A percentile compares a stretch with the other conserved stretches of the same genome.
Evolutionary conservation across 768 basidiomycete species (phyloP).

Genomic region (Podaxis carcinomalis): DNA sequence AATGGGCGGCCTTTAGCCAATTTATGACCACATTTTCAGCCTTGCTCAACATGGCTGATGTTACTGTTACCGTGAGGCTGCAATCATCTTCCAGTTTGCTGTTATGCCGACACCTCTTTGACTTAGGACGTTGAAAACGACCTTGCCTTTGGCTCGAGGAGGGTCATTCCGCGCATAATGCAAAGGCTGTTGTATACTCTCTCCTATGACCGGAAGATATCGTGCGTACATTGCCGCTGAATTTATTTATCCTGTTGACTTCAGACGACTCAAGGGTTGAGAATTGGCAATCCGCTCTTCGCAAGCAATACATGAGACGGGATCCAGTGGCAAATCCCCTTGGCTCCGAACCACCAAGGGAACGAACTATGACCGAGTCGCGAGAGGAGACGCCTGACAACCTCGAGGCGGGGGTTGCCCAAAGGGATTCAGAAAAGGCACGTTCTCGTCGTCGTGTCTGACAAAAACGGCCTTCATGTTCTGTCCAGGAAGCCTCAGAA

Average conservation of each 20-base stretch:
- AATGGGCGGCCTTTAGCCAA: conserved; percentile 90
- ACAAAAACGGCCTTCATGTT: not conserved
- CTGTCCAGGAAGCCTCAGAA: conserved; percentile 1
- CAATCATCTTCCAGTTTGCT: conserved; percentile 7
- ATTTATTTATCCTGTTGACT: conserved; percentile 14
- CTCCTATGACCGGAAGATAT: conserved; percentile 77
- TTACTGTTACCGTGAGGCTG: conserved; percentile 56
- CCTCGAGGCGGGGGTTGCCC: not conserved
- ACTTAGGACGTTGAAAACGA: conserved; percentile 77
- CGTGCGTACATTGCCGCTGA: conserved; percentile 41
- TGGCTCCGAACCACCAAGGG: conserved; percentile 48
- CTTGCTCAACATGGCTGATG: conserved; percentile 67
- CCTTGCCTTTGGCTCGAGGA: conserved; percentile 53
- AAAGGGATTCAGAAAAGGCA: conserved; percentile 7
- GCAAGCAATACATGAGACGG: conserved; percentile 74
- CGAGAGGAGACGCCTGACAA: conserved; percentile 12
- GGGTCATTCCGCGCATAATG: conserved; percentile 70
- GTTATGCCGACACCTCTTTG: conserved; percentile 13
- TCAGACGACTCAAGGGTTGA: conserved; percentile 42
- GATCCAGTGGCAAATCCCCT: conserved; percentile 70
- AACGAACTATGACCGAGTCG: conserved; percentile 9
- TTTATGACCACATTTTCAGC: conserved; percentile 84
- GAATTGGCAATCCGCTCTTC: conserved; percentile 76
- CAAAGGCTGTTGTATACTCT: conserved; percentile 67
- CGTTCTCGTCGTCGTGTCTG: not conserved